These are phyloP conservation scores for Fusarium sp. DNA, from an alignment of 2,329 filamentous ascomycete species.

Conservation along the genomic window DNA sequence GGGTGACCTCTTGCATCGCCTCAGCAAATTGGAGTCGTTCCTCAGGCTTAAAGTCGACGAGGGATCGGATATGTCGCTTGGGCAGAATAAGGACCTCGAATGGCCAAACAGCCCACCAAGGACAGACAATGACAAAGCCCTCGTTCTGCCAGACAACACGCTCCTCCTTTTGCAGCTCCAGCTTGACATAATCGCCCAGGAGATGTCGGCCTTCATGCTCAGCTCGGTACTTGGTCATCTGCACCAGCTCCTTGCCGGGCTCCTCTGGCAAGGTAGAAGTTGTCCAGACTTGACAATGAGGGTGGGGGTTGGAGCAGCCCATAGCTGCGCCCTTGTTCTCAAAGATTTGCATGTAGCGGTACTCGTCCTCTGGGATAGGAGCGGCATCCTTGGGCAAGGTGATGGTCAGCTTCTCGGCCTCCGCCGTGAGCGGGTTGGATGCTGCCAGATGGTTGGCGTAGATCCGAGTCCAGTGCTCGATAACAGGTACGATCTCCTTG, in stretches of 20 bases:
- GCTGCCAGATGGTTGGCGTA: conserved; percentile 85
- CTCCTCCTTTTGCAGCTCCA: conserved; percentile 85
- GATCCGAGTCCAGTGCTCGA: conserved; percentile 91
- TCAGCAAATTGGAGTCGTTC: conserved; percentile 84
- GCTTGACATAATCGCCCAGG: conserved; percentile 85
- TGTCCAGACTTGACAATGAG: conserved; percentile 96
- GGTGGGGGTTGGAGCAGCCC: conserved; percentile 98
- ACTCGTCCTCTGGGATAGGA: conserved; percentile 74
- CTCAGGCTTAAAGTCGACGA: conserved; percentile 80
- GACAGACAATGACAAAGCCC: conserved; percentile 86
- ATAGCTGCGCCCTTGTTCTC: conserved; percentile 98
- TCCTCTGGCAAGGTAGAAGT: conserved; percentile 93
- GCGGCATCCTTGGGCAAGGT: conserved; percentile 51
- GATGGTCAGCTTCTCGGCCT: conserved; percentile 55
- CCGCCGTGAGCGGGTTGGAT: conserved; percentile 69
- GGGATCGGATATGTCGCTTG: conserved; percentile 83
- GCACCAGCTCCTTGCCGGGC: conserved; percentile 79
- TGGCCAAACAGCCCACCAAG: conserved; percentile 98
- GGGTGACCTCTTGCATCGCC: conserved; percentile 86
- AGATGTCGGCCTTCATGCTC: conserved; percentile 81
- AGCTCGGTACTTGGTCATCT: conserved; percentile 81
- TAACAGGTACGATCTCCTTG: conserved; percentile 80
- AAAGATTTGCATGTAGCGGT: conserved; percentile 98
- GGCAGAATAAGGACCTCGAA: conserved; percentile 94
- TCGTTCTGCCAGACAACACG: conserved; percentile 90